phyloP scores from a whole-genome alignment of 345 rosid genomes.

The Hibiscus tridactylites region DNA sequence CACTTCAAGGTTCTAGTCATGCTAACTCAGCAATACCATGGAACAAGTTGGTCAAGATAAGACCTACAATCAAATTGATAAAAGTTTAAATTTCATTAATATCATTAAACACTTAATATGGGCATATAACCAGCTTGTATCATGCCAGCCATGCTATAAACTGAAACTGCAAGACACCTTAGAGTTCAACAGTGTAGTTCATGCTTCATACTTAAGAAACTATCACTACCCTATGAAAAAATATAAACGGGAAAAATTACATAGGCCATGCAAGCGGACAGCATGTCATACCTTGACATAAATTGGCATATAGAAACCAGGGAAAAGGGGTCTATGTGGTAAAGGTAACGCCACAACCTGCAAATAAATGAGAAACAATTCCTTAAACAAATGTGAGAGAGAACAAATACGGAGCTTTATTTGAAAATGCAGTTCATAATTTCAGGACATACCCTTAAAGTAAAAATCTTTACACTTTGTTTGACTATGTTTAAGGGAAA shows the following conservation, averaged over 20 bases:
- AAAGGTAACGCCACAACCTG: conserved; percentile 31
- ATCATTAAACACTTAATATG: conserved; percentile 55
- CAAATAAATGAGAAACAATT: not conserved
- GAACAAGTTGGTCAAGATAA: no score
- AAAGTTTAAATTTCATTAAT: no score
- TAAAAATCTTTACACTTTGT: not conserved
- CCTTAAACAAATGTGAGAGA: not conserved
- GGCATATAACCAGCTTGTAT: conserved; percentile 15
- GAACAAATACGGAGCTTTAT: no score
- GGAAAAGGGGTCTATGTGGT: conserved; percentile 88
- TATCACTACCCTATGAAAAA: not conserved
- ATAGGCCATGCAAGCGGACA: not conserved
- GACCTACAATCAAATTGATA: no score
- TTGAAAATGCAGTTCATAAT: not conserved
- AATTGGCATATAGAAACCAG: conserved; percentile 99
- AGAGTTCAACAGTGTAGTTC: not conserved
- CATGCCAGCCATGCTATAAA: not conserved
- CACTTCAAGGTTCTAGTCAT: no score
- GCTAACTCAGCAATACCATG: no score
- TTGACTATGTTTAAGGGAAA: not conserved
- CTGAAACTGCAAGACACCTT: not conserved
- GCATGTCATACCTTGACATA: conserved; percentile 70
- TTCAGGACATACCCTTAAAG: not conserved
- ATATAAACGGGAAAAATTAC: not conserved
- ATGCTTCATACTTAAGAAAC: not conserved